Conservation (phyloP, 768 basidiomycete genomes). For the Paxillus involutus region DNA sequence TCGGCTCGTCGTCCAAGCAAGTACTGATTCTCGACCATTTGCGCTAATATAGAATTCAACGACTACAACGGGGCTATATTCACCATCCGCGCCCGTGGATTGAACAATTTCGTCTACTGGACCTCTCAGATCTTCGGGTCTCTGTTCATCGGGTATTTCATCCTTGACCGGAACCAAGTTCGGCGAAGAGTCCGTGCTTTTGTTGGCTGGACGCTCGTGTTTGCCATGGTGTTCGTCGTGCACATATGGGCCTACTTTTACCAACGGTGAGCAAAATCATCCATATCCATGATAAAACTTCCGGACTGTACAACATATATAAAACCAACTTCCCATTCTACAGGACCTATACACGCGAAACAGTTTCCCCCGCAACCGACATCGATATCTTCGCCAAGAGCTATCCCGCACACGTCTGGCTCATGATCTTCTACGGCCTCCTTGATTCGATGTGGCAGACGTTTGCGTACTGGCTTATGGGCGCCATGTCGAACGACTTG, state of each 20-base stretch:
- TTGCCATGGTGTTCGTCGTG: constrained; percentile 64
- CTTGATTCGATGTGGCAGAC: constrained; percentile 89
- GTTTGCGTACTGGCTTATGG: constrained; percentile 81
- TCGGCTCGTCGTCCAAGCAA: background rate
- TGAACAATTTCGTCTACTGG: constrained; percentile 85
- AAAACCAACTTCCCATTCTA: background rate
- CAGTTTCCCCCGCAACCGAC: constrained; percentile 34
- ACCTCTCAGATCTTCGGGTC: constrained; percentile 75
- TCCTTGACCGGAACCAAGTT: constrained; percentile 61
- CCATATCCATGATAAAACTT: background rate
- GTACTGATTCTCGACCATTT: background rate
- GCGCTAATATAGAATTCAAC: constrained; percentile 62
- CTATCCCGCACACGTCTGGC: constrained; percentile 57
- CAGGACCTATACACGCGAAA: constrained; percentile 61
- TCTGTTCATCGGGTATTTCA: constrained; percentile 58
- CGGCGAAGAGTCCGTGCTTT: constrained; percentile 71
- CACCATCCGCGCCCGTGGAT: constrained; percentile 74
- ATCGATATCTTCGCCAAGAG: constrained; percentile 59
- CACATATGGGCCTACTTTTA: constrained; percentile 82
- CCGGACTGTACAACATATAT: too few relatives aligned
- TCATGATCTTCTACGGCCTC: constrained; percentile 75
- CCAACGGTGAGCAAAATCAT: constrained; percentile 50
- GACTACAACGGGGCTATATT: constrained; percentile 78
- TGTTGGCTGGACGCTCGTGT: constrained; percentile 62
- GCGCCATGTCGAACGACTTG: constrained; percentile 83